phyloP scores from a whole-genome alignment of 2,329 filamentous ascomycete species.

The Hypoxylon sp. region DNA sequence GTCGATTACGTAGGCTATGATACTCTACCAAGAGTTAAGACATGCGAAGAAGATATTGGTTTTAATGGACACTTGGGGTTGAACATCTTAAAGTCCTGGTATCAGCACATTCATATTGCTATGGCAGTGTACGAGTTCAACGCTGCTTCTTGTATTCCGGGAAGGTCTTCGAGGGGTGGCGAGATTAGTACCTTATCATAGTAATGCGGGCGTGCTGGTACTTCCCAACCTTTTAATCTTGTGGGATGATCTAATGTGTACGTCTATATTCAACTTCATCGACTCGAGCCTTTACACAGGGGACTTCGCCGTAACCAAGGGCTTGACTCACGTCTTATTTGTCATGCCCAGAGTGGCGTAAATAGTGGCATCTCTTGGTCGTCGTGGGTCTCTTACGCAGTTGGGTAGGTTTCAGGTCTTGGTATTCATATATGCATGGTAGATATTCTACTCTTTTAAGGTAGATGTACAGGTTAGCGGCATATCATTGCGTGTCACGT shows the following conservation, averaged over 20 bases:
- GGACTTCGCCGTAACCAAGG: conserved; percentile 1
- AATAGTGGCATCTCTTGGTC: conserved; percentile 24
- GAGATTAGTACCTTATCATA: not conserved
- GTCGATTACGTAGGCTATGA: conserved; percentile 22
- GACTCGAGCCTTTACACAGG: not conserved
- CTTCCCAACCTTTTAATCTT: not conserved
- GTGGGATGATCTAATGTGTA: not conserved
- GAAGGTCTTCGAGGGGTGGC: not conserved
- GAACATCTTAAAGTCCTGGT: not conserved
- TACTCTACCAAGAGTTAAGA: conserved; percentile 9
- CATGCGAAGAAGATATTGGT: not conserved
- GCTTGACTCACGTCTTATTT: conserved; percentile 22
- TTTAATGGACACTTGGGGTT: not conserved
- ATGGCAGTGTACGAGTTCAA: not conserved
- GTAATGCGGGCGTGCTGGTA: not conserved
- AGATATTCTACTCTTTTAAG: conserved; percentile 27
- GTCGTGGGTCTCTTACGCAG: conserved; percentile 34
- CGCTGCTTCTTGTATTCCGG: not conserved
- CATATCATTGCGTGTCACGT: conserved; percentile 24
- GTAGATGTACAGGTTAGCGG: conserved; percentile 15
- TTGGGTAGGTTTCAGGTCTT: conserved; percentile 29
- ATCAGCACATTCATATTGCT: not conserved
- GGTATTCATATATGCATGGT: conserved; percentile 9
- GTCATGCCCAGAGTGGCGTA: conserved; percentile 26
- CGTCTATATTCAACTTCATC: conserved; percentile 10